Conservation (phyloP, 1,139 yeast genomes). For the Diutina sp. region DNA sequence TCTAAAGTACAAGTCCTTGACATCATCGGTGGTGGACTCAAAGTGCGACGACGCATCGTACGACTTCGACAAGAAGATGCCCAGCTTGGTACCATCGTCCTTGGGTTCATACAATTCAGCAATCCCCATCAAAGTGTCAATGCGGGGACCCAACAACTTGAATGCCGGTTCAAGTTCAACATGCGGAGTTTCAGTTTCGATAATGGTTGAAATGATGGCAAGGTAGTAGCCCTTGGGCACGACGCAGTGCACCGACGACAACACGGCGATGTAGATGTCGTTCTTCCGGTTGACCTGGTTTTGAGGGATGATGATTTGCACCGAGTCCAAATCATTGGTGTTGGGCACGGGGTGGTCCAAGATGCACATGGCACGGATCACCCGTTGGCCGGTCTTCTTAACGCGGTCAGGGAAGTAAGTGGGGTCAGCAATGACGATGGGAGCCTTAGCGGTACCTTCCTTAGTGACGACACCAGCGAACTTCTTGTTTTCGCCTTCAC, state of each 20-base stretch:
- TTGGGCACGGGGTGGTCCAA: conserved; percentile 82
- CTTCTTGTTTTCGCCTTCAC: conserved; percentile 36
- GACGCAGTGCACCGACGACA: conserved; percentile 85
- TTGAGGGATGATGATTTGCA: conserved; percentile 92
- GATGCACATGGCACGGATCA: conserved; percentile 90
- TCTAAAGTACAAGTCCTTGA: conserved; percentile 79
- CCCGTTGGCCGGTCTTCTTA: conserved; percentile 70
- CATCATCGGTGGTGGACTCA: conserved; percentile 93
- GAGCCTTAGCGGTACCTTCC: conserved; percentile 86
- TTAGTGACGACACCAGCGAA: conserved; percentile 83
- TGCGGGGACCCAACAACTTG: conserved; percentile 65
- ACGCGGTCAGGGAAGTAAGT: conserved; percentile 94
- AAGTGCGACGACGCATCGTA: conserved; percentile 95
- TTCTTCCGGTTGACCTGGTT: conserved; percentile 89
- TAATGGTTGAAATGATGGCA: conserved; percentile 89
- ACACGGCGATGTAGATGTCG: conserved; percentile 87
- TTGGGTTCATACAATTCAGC: conserved; percentile 85
- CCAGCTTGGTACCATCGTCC: conserved; percentile 69
- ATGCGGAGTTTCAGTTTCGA: conserved; percentile 91
- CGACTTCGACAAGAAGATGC: conserved; percentile 73
- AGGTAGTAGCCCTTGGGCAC: conserved; percentile 82
- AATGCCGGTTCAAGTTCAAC: conserved; percentile 90
- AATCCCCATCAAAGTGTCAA: conserved; percentile 92
- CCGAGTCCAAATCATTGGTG: conserved; percentile 75
- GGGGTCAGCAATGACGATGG: conserved; percentile 94